Evolutionary conservation across 2,329 filamentous ascomycete genomes (phyloP), one percentile per base, ranked within the genome.

Genomic region (Iodosphaeria phyllophila): DNA sequence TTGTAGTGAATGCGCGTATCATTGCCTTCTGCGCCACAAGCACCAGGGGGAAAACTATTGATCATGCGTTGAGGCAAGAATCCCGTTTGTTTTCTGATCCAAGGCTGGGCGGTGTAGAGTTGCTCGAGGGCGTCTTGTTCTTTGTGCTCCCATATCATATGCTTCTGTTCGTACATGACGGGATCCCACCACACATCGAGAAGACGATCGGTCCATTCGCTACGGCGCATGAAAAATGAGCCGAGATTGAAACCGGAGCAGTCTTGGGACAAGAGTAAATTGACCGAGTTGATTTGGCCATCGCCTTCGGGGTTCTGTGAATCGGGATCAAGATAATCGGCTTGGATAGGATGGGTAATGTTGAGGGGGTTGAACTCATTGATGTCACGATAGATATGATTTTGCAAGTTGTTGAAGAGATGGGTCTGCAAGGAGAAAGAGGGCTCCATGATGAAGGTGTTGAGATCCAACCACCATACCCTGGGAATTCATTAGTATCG

Each of bases 61-160:
- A 95, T 79, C 52, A 72, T 78, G 37, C 89, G 75, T 48, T 95
- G 86, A 1, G 78, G 75, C 23, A 93, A 63, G 51, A 98, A 98
- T 4, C 71, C 86, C 3, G 83, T 74, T 39, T 89, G 78, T 28
- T 79, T 72, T 30, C 89, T 72, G 27, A 95, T 71, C 84, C 89
- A 98, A 1, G 89, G 80, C 46, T 95, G 86, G 28, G 75, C 76
- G 29, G 62, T 66, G 54, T 98, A 98, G 33, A 98, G 61, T 52
- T 92, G 77, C 52, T 93, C 84, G 20, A 98, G 56, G 2, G 84
- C 82, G 44, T 95, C 84, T 52, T 98, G 89, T 49, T 98, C 89
- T 48, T 95, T 95, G 58, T 98, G 89, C 43, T 89, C 84, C 89
- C 89, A 98, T 33, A 89, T 69, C 84, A 93, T 93, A 48, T 98